Evolutionary conservation across 2,329 filamentous ascomycete genomes (phyloP), one percentile per base, ranked within the genome.

Genomic region (Trichophyton equinum): DNA sequence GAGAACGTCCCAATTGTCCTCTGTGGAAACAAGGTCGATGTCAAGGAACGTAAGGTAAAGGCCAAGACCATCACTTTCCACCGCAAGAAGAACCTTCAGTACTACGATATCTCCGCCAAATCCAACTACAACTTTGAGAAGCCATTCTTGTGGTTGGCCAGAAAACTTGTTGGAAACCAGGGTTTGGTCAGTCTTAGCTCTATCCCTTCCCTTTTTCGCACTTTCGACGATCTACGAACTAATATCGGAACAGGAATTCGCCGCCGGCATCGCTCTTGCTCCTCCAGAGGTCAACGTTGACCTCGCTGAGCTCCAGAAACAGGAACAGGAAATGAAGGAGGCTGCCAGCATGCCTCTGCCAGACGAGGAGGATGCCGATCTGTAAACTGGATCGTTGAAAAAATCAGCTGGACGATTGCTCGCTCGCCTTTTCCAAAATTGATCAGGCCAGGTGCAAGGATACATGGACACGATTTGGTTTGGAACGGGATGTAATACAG

Each of bases 21-120:
- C 49, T 94, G 92, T 60, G 94, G 94, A 64, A 99, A 99, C 82
- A 97, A 99, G 79, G 81, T 96, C 71, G 94, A 99, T 82, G 94
- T 99, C 67, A 99, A 99, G 88, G 94, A 99, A 85, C 90, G 94
- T 79, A 99, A 99, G 82, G 94, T 99, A 76, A 99, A 99, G 87
- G 94, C 94, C 75, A 99, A 99, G 89, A 95, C 92, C 76, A 99
- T 99, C 80, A 99, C 94, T 68, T 99, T 99, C 89, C 94, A 99
- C 85, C 90, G 94, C 81, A 99, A 99, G 89, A 99, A 99, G 87
- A 99, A 97, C 81, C 87, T 99, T 59, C 94, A 99, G 81, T 99
- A 99, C 82, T 99, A 99, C 75, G 94, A 99, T 77, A 99, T 94
- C 4, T 96, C 91, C 9, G 94, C 94, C 67, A 99, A 99, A 82